Percentiles rank a stretch among this genome's conserved stretches.
phyloP scores from a whole-genome alignment of 2,329 filamentous ascomycete genomes.

The Ophiostoma populinum region DNA sequence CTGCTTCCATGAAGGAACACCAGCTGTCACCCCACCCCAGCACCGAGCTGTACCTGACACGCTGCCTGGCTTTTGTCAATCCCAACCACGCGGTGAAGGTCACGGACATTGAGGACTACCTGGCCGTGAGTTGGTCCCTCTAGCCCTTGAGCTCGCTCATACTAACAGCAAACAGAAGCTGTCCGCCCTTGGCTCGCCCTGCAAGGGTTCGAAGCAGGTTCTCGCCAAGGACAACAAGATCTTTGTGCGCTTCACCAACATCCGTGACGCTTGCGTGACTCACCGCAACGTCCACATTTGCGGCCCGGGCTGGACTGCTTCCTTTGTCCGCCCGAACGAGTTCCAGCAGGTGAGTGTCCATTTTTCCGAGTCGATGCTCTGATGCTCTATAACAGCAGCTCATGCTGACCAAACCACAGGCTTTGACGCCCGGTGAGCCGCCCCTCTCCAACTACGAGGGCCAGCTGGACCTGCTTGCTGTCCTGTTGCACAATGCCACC shows the following conservation, averaged over 20 bases:
- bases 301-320: slow-evolving; percentile 28
- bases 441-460: slow-evolving; percentile 32
- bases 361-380: not conserved
- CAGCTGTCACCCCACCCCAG: slow-evolving; percentile 24
- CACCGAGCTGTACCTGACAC: slow-evolving; percentile 27
- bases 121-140: slow-evolving; percentile 23
- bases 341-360: slow-evolving; percentile 22
- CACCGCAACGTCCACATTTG: slow-evolving; percentile 27
- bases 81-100: too few relatives aligned
- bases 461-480: slow-evolving; percentile 33
- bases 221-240: slow-evolving; percentile 24
- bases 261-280: slow-evolving; percentile 38
- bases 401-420: slow-evolving; percentile 10
- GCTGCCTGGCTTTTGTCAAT: slow-evolving; percentile 28
- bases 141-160: not conserved
- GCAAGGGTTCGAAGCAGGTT: slow-evolving; percentile 22
- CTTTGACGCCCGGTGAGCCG: slow-evolving; percentile 15
- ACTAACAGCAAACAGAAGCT: slow-evolving; percentile 22
- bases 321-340: slow-evolving; percentile 26
- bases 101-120: slow-evolving; percentile 26
- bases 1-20: slow-evolving; percentile 8
- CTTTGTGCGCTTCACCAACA: slow-evolving; percentile 40
- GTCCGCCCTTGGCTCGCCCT: slow-evolving; percentile 18
- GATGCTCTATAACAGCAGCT: not conserved
- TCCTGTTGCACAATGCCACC: slow-evolving; percentile 10